phyloP scores from a whole-genome alignment of 441 rosid species.

The Populus tomentosa region DNA sequence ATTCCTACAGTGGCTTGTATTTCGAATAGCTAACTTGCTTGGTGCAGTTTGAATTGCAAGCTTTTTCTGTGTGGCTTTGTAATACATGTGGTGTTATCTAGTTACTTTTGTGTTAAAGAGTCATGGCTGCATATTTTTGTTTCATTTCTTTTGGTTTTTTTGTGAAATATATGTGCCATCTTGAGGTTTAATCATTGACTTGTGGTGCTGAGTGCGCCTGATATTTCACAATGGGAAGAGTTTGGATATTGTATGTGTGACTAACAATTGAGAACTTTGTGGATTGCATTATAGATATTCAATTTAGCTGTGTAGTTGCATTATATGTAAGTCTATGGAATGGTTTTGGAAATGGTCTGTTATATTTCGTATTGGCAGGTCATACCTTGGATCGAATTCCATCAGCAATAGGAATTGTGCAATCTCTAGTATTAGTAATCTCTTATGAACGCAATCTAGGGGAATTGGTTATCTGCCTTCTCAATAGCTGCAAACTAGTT shows the following conservation, averaged over 20 bases:
- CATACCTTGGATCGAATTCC: neutral
- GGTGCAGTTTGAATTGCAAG: too few relatives aligned
- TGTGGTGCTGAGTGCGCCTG: neutral
- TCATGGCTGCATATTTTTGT: neutral
- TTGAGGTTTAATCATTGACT: neutral
- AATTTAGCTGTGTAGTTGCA: neutral
- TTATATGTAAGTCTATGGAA: neutral
- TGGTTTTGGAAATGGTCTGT: neutral
- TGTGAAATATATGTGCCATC: neutral
- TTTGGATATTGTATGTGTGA: neutral
- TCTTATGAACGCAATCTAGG: neutral
- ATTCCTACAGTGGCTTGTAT: neutral
- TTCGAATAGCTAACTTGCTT: neutral
- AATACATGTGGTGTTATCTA: too few relatives aligned
- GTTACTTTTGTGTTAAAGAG: neutral
- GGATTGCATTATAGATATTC: neutral
- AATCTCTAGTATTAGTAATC: too few relatives aligned
- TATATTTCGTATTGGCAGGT: neutral
- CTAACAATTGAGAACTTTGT: neutral
- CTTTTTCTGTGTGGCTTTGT: too few relatives aligned
- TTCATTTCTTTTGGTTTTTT: neutral
- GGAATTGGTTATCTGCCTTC: neutral
- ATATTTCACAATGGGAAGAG: neutral
- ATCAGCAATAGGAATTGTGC: too few relatives aligned
- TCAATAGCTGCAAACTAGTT: neutral